Evolutionary conservation across 441 rosid genomes (phyloP).

Genomic region (Euphorbia celastroides): DNA sequence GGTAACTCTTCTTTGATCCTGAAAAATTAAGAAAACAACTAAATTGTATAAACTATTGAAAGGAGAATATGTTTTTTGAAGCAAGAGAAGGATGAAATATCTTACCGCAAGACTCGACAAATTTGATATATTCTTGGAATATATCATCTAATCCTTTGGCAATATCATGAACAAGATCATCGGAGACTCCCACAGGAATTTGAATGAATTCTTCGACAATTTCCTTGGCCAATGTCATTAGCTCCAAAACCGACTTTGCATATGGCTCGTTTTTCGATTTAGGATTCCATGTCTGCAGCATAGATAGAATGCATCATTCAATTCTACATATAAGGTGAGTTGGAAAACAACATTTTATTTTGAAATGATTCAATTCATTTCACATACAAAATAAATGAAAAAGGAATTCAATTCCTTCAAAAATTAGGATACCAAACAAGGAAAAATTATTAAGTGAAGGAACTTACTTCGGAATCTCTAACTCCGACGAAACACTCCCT

Average conservation of each 20-base stretch:
- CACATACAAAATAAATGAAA: not conserved
- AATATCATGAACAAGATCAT: conserved; percentile 63
- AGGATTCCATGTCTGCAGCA: conserved; percentile 78
- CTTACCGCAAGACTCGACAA: conserved; percentile 41
- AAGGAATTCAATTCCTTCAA: not conserved
- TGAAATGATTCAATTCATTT: no score
- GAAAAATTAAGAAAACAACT: conserved; percentile 19
- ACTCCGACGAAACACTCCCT: conserved; percentile 50
- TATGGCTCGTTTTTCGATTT: conserved; percentile 87
- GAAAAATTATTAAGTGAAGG: not conserved
- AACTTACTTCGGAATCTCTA: conserved; percentile 68
- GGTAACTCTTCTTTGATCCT: conserved; percentile 78
- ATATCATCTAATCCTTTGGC: conserved; percentile 62
- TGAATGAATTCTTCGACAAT: conserved; percentile 67
- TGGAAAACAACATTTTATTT: no score
- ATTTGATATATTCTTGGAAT: conserved; percentile 61
- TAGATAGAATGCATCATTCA: conserved; percentile 17
- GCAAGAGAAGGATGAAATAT: no score
- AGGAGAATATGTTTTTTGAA: no score
- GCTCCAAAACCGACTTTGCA: conserved; percentile 61
- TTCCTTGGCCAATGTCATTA: conserved; percentile 59
- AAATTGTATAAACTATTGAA: not conserved
- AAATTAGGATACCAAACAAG: no score
- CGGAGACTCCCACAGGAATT: conserved; percentile 62
- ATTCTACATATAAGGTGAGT: no score